Conservation (phyloP, 2,329 filamentous ascomycete genomes). For the Penicillium freii region DNA sequence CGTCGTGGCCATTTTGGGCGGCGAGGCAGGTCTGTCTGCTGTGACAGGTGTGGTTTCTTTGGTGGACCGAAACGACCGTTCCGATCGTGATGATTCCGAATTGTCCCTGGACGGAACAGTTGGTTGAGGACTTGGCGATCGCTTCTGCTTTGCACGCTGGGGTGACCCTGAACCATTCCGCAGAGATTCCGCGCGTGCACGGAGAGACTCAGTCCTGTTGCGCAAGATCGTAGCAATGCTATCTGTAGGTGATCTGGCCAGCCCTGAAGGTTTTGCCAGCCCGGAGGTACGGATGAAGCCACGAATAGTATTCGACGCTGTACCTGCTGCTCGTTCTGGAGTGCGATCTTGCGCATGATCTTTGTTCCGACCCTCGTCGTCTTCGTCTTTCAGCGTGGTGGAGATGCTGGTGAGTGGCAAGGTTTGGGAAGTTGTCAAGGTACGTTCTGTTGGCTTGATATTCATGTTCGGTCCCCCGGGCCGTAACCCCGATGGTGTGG, state of each 20-base stretch:
- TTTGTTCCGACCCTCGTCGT: slow-evolving; percentile 3
- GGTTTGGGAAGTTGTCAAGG: slow-evolving; percentile 21
- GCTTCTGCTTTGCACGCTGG: slow-evolving; percentile 15
- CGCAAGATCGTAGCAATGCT: slow-evolving; percentile 22
- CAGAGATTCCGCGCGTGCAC: slow-evolving; percentile 23
- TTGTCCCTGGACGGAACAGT: slow-evolving; percentile 20
- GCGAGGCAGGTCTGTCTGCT: slow-evolving; percentile 3
- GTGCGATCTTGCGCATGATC: slow-evolving; percentile 1
- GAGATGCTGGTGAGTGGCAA: slow-evolving; percentile 12
- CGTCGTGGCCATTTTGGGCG: neutral
- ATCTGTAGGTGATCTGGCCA: slow-evolving; percentile 30
- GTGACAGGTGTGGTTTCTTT: slow-evolving; percentile 5
- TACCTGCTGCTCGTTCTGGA: slow-evolving; percentile 9
- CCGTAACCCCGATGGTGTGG: slow-evolving; percentile 29
- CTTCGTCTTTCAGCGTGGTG: slow-evolving; percentile 14
- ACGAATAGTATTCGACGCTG: slow-evolving; percentile 30
- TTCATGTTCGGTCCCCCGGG: slow-evolving; percentile 25
- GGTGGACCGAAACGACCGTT: slow-evolving; percentile 19
- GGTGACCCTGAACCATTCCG: slow-evolving; percentile 18
- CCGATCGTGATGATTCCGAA: slow-evolving; percentile 24
- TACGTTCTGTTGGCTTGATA: slow-evolving; percentile 24
- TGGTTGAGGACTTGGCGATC: slow-evolving; percentile 12
- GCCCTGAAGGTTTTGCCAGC: slow-evolving; percentile 27
- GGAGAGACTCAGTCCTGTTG: slow-evolving; percentile 24
- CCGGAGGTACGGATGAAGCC: slow-evolving; percentile 40